These are phyloP conservation scores for Penicillium sp. DNA, from an alignment of 2,329 filamentous ascomycete genomes.

Conservation along the genomic window DNA sequence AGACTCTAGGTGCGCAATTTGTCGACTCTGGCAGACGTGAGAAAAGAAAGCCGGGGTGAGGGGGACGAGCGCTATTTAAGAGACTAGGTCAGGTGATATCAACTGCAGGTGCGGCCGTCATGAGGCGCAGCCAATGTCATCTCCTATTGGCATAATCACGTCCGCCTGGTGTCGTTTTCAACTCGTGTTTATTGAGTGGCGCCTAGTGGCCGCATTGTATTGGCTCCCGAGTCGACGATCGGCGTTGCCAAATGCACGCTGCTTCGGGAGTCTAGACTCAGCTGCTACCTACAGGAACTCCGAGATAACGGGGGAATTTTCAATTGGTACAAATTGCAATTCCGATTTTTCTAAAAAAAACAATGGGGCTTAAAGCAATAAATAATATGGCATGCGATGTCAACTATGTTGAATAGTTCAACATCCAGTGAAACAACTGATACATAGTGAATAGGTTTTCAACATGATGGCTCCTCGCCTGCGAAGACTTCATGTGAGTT, in stretches of 20 bases:
- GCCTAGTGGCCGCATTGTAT: conserved; percentile 12
- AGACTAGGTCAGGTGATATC: conserved; percentile 30
- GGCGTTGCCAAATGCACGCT: conserved; percentile 12
- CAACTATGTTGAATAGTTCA: neutral
- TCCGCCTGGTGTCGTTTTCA: conserved; percentile 9
- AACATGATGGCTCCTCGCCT: neutral
- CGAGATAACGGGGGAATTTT: neutral
- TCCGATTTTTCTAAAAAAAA: neutral
- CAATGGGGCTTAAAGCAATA: neutral
- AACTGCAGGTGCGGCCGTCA: conserved; percentile 18
- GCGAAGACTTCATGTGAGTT: neutral
- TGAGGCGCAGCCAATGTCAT: conserved; percentile 3
- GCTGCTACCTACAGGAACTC: neutral
- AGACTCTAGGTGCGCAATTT: conserved; percentile 31
- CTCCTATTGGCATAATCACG: neutral
- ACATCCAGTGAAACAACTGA: neutral
- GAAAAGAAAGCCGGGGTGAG: conserved; percentile 45
- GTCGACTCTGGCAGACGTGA: conserved; percentile 48
- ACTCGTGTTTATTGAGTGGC: conserved; percentile 9
- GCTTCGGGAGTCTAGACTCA: neutral
- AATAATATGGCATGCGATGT: neutral
- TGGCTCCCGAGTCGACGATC: conserved; percentile 11
- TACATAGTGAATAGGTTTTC: neutral
- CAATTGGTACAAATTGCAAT: neutral
- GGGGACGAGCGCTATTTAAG: conserved; percentile 32